These are phyloP conservation scores for Acanthamoeba divionensis DNA, from an alignment of 208 protist species.

Conservation along the genomic window DNA sequence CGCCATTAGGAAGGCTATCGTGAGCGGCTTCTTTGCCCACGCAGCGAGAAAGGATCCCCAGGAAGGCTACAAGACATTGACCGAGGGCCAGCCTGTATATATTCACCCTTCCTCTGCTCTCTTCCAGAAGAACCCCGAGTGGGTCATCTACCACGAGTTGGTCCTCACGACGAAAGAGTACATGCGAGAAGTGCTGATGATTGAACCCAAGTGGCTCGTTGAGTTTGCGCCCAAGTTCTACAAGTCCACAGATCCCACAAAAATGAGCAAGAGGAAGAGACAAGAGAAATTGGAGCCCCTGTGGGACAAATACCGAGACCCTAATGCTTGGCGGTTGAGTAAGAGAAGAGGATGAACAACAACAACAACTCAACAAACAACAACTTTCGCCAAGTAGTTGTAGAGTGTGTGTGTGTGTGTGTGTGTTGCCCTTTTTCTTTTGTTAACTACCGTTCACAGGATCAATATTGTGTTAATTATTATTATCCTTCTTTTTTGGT, in stretches of 20 bases:
- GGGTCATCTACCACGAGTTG: slow-evolving; percentile 79
- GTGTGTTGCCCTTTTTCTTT: no score
- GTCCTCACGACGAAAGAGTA: slow-evolving; percentile 73
- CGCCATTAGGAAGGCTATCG: slow-evolving; percentile 92
- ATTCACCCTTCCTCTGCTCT: slow-evolving; percentile 77
- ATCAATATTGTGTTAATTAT: no score
- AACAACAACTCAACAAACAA: no score
- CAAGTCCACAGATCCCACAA: slow-evolving; percentile 50
- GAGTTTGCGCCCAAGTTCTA: slow-evolving; percentile 82
- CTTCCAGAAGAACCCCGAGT: slow-evolving; percentile 66
- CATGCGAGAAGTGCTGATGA: slow-evolving; percentile 74
- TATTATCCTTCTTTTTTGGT: no score
- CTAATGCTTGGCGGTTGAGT: slow-evolving; percentile 49
- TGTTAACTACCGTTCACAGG: no score
- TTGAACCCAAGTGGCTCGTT: slow-evolving; percentile 74
- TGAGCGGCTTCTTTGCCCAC: slow-evolving; percentile 96
- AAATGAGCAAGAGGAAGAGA: slow-evolving; percentile 41
- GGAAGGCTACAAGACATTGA: slow-evolving; percentile 78
- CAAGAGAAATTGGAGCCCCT: slow-evolving; percentile 54
- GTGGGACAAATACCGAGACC: slow-evolving; percentile 48
- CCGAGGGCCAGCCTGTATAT: slow-evolving; percentile 54
- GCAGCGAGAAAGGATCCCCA: slow-evolving; percentile 87
- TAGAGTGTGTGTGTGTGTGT: no score
- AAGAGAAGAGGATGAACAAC: slow-evolving; percentile 7
- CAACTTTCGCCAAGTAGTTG: no score